Conservation (phyloP, 2,329 filamentous ascomycete genomes). For the Arachnomyces sp. region DNA sequence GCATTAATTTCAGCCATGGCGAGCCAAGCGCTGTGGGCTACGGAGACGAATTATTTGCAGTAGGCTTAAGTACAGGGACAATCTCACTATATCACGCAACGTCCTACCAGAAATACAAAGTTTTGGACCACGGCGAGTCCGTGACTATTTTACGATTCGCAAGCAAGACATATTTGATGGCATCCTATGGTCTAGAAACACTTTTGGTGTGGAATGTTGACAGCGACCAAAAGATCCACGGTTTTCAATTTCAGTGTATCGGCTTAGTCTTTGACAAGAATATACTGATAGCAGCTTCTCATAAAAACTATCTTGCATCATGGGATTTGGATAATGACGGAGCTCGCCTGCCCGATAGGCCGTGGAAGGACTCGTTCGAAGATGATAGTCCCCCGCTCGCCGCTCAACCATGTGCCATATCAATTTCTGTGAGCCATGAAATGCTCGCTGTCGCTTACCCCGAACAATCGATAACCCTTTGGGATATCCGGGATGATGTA, state of each 20-base stretch:
- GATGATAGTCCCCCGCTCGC: constrained; percentile 6
- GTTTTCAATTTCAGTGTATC: constrained; percentile 17
- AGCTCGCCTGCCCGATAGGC: constrained; percentile 8
- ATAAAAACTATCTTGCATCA: constrained; percentile 19
- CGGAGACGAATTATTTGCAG: constrained; percentile 15
- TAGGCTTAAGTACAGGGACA: constrained; percentile 16
- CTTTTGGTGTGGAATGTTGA: constrained; percentile 26
- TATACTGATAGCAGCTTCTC: constrained; percentile 20
- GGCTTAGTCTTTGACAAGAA: constrained; percentile 21
- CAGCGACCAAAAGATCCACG: constrained; percentile 18
- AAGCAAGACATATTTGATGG: constrained; percentile 21
- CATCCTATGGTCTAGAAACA: constrained; percentile 22
- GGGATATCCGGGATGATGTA: constrained; percentile 26
- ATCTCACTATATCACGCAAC: constrained; percentile 16
- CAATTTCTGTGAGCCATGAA: constrained; percentile 22
- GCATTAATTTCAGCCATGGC: constrained; percentile 19
- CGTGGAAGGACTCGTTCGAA: constrained; percentile 20
- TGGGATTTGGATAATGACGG: constrained; percentile 22
- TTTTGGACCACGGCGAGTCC: constrained; percentile 22
- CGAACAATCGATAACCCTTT: constrained; percentile 26
- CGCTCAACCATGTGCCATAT: constrained; percentile 15
- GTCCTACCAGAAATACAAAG: constrained; percentile 17
- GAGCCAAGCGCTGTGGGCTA: constrained; percentile 13
- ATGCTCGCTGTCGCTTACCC: constrained; percentile 29
- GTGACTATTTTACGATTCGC: constrained; percentile 27